phyloP scores from a whole-genome alignment of 1,284 basidiomycete genomes.

The Moniliella sp. region DNA sequence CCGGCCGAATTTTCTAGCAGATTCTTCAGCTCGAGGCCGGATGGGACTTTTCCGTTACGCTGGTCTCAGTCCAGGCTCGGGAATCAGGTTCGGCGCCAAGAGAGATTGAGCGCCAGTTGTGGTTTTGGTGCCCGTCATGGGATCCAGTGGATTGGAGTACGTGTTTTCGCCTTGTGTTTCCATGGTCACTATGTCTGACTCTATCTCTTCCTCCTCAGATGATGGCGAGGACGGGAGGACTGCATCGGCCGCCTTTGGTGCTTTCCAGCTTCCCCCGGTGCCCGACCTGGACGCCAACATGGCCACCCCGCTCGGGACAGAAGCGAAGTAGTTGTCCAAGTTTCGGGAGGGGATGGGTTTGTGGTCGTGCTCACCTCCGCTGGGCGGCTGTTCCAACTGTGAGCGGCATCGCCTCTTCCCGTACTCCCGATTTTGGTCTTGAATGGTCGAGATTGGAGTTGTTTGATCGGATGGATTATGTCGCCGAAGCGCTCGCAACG shows the following conservation, averaged over 20 bases:
- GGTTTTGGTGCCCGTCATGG: no score
- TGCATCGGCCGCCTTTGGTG: no score
- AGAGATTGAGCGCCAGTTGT: no score
- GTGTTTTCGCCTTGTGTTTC: not conserved
- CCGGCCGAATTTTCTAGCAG: not conserved
- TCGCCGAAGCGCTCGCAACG: no score
- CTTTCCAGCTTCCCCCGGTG: conserved; percentile 3
- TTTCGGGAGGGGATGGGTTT: no score
- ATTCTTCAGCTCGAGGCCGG: conserved; percentile 15
- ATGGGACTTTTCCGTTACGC: conserved; percentile 9
- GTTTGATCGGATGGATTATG: no score
- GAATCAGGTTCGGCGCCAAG: conserved; percentile 5
- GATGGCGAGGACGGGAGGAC: not conserved
- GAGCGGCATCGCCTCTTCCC: no score
- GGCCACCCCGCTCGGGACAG: not conserved
- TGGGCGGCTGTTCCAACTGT: no score
- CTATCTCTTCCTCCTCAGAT: not conserved
- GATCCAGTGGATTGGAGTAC: not conserved
- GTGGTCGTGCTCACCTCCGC: no score
- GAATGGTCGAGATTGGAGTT: no score
- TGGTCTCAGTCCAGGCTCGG: conserved; percentile 3
- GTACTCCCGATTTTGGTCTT: no score
- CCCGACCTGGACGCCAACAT: conserved; percentile 3
- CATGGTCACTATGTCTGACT: not conserved
- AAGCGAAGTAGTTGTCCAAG: conserved; percentile 1